Evolutionary conservation across 1,284 basidiomycete species (phyloP), one percentile per base, ranked within the genome.

Genomic region (Rugosomyces carneus): DNA sequence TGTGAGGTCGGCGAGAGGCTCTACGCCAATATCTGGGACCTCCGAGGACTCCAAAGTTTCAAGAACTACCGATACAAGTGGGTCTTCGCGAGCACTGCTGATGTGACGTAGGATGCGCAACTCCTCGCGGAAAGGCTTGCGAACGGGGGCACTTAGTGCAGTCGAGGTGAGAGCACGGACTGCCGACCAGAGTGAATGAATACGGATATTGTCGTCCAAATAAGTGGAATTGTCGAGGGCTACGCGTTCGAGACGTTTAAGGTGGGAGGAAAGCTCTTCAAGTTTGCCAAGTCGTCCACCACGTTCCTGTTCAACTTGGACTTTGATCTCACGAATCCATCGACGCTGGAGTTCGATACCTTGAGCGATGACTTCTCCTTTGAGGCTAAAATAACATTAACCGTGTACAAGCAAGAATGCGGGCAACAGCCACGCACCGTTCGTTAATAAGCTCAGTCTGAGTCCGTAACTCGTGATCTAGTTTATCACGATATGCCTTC

Each of bases 311-410:
- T 99, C 95, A 48, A 99, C 95, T 57, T 86, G 87, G 52, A 92
- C 78, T 71, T 97, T 96, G 75, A 99, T 87, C 46, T 97, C 93
- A 37, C 90, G 83, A 48, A 98, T 89, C 94, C 95, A 99, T 52
- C 91, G 80, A 42, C 93, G 83, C 65, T 99, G 95, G 37, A 98
- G 81, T 70, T 98, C 95, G 57, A 99, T 93, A 18, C 94, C 95
- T 64, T 98, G 94, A 3, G 93, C 87, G 39, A 98, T 80, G 48
- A 99, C 93, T 64, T 96, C 94, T 63, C 96, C 91, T 63, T 88
- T 90, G 52, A 99, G 75, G 38, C 93, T 93, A 46, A 19, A 46
- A 35, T 31, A 0, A 32, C 0, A 7, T 43, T 7, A 50, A 23
- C n/a, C 45, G 37, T 31, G 13, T 44, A 48, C 24, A n/a, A 29